Evolutionary conservation across 2,329 filamentous ascomycete genomes (phyloP).

Genomic region (Aureobasidium vineae): DNA sequence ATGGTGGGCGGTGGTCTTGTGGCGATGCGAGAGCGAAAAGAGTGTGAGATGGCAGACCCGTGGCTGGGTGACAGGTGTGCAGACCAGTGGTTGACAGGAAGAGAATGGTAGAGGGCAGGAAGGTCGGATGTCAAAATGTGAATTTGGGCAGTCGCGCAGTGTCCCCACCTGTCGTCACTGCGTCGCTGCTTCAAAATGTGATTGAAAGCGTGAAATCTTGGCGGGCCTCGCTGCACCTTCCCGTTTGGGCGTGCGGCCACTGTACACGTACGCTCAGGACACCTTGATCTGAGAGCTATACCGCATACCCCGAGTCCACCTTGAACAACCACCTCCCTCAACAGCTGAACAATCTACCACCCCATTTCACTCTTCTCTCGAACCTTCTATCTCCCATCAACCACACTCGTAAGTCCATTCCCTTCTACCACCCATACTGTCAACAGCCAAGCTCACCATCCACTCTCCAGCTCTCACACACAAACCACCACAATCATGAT

Average conservation of each 20-base stretch:
- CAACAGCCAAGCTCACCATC: background rate
- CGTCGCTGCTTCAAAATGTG: background rate
- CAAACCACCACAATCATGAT: conserved; percentile 63
- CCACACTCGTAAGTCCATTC: background rate
- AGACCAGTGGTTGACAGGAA: background rate
- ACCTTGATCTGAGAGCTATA: conserved; percentile 3
- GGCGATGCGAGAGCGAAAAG: conserved; percentile 21
- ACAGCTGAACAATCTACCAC: background rate
- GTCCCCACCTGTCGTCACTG: conserved; percentile 6
- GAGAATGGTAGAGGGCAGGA: too few species aligned
- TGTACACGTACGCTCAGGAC: conserved; percentile 19
- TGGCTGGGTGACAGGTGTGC: background rate
- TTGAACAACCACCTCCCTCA: background rate
- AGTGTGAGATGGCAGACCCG: background rate
- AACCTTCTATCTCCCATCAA: background rate
- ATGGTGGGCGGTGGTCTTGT: conserved; percentile 52
- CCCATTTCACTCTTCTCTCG: background rate
- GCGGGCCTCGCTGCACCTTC: conserved; percentile 2
- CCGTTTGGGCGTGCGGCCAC: background rate
- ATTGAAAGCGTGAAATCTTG: background rate
- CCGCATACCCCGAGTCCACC: background rate
- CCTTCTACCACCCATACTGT: background rate
- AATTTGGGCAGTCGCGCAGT: background rate
- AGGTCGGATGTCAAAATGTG: background rate
- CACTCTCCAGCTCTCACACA: conserved; percentile 41